Conservation (phyloP, 2,329 filamentous ascomycete species). For the Neocucurbitaria cava region DNA sequence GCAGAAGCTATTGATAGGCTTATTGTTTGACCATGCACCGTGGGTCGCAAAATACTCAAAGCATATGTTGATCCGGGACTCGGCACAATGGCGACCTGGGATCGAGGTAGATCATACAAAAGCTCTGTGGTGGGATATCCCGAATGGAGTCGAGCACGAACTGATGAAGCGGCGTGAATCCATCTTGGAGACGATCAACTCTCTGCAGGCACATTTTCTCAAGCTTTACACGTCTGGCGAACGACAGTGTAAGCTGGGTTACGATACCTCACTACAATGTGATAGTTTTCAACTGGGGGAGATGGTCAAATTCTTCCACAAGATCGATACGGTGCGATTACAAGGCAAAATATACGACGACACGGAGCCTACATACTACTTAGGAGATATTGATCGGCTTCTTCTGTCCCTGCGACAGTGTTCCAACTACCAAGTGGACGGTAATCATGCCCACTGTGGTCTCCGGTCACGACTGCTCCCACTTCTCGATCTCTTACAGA, state of each 20-base stretch:
- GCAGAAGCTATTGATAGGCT: conserved; percentile 72
- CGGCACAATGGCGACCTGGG: conserved; percentile 60
- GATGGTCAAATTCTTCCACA: conserved; percentile 73
- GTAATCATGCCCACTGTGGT: conserved; percentile 76
- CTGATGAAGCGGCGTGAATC: conserved; percentile 70
- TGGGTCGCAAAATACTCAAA: conserved; percentile 68
- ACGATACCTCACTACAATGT: conserved; percentile 74
- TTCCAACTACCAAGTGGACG: conserved; percentile 76
- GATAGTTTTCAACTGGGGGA: conserved; percentile 82
- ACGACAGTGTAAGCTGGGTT: conserved; percentile 74
- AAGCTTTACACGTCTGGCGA: conserved; percentile 71
- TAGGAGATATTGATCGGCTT: conserved; percentile 67
- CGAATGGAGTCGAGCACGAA: conserved; percentile 73
- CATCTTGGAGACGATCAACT: conserved; percentile 73
- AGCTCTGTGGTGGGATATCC: conserved; percentile 76
- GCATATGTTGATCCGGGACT: conserved; percentile 72
- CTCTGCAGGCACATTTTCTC: conserved; percentile 72
- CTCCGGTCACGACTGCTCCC: conserved; percentile 70
- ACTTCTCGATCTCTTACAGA: conserved; percentile 68
- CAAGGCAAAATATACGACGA: conserved; percentile 52
- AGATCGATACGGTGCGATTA: conserved; percentile 67
- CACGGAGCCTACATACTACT: conserved; percentile 57
- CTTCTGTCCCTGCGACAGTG: conserved; percentile 69
- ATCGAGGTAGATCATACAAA: conserved; percentile 47
- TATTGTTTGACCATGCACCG: conserved; percentile 67